Evolutionary conservation across 768 basidiomycete genomes (phyloP), one percentile per base, ranked within the genome.

Genomic region (Flagelloscypha sp.): DNA sequence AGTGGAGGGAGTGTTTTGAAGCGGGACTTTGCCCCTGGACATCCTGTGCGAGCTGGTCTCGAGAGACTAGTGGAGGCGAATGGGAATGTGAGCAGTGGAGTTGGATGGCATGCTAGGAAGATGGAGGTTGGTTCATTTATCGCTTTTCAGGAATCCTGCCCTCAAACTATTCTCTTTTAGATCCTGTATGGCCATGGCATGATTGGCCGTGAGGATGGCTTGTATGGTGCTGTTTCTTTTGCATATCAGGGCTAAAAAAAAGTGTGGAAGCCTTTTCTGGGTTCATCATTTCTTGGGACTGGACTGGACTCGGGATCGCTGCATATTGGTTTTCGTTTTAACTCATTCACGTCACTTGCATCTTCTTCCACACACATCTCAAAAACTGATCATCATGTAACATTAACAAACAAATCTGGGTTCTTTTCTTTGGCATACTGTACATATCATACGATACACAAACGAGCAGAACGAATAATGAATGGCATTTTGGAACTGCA

Each of bases 81-180:
- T 44, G 88, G 90, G 7, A 86, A 87, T 49, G 88, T 94, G n/a
- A 83, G 71, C 53, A 87, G 83, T 48, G 84, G 83, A 3, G 75
- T 94, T 5, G 94, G 94, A 1, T 98, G 93, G 92, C 90, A 95
- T 59, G 79, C 86, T 15, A 64, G 93, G 39, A 99, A 99, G 63
- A 90, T 95, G 87, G 92, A 95, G 75, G 86, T 88, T 48, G 38
- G 80, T 61, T n/a, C 24, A n/a, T 17, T 42, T 31, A 21, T 27
- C 12, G 42, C 5, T 27, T 31, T 32, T 13, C 12, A 9, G 12
- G 20, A 22, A 40, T 24, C 19, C 38, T 43, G 20, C 41, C 38
- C 20, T 23, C 46, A 37, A 29, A 22, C 20, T 36, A 8, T 27
- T 27, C 25, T 42, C 22, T 19, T 33, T 15, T 38, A 86, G 84